These are phyloP conservation scores for Tetrapisispora nanseiensis DNA, from an alignment of 805 yeast genomes.

Conservation along the genomic window DNA sequence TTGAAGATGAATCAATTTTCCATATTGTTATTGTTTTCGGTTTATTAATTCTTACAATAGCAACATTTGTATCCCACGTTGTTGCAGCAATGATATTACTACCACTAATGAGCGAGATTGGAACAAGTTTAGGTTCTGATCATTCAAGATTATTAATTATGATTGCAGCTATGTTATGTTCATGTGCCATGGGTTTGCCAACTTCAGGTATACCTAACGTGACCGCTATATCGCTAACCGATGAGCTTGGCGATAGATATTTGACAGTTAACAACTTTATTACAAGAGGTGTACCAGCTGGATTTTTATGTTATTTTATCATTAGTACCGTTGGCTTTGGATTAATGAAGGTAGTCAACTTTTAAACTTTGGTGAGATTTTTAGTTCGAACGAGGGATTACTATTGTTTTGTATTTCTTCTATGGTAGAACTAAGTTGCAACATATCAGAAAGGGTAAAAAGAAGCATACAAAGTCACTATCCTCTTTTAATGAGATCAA, in stretches of 20 bases:
- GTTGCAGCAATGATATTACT: slow-evolving; percentile 92
- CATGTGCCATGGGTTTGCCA: slow-evolving; percentile 96
- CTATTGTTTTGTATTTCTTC: no score
- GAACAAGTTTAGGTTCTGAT: slow-evolving; percentile 60
- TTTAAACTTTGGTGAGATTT: slow-evolving; percentile 21
- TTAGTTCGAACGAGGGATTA: no score
- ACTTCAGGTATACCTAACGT: slow-evolving; percentile 97
- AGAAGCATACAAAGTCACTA: no score
- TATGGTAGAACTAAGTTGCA: no score
- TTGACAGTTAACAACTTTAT: slow-evolving; percentile 80
- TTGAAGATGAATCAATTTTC: slow-evolving; percentile 60
- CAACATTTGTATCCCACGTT: slow-evolving; percentile 93
- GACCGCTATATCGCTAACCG: slow-evolving; percentile 90
- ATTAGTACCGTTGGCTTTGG: slow-evolving; percentile 74
- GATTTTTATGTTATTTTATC: slow-evolving; percentile 61
- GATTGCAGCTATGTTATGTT: slow-evolving; percentile 59
- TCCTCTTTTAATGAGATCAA: no score
- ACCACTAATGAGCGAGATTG: slow-evolving; percentile 85
- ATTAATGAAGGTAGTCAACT: slow-evolving; percentile 50
- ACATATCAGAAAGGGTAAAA: no score
- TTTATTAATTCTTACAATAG: slow-evolving; percentile 66
- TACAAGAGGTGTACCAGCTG: slow-evolving; percentile 83
- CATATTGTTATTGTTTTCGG: slow-evolving; percentile 75
- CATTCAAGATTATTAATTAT: slow-evolving; percentile 77
- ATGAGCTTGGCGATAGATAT: slow-evolving; percentile 85